Evolutionary conservation across 495 filamentous ascomycete genomes (phyloP).

Genomic region (Xylaria acuta): DNA sequence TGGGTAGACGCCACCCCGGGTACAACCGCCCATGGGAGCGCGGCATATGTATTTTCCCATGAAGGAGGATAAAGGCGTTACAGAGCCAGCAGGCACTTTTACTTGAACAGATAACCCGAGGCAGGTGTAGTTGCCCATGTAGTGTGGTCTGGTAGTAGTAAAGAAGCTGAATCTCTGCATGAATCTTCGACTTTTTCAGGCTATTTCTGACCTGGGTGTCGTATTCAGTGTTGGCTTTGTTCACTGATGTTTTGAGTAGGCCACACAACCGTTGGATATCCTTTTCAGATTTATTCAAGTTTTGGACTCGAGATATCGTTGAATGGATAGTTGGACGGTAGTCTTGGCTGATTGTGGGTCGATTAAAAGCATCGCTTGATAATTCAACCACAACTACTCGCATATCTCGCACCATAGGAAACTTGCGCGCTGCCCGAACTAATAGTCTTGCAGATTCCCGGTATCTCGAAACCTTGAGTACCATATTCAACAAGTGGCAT

Average conservation of each 20-base stretch:
- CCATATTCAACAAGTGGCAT: conserved; percentile 36
- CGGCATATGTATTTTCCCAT: conserved; percentile 49
- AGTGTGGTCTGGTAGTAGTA: conserved; percentile 46
- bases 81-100: conserved; percentile 60
- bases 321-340: conserved; percentile 27
- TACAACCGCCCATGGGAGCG: conserved; percentile 53
- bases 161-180: conserved; percentile 59
- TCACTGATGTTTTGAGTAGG: conserved; percentile 7
- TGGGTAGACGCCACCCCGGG: conserved; percentile 42
- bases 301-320: conserved; percentile 29
- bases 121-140: conserved; percentile 29
- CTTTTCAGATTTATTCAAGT: conserved; percentile 16
- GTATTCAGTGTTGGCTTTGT: conserved; percentile 29
- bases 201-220: conserved; percentile 27
- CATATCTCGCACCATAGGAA: conserved; percentile 34
- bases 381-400: conserved; percentile 37
- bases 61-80: conserved; percentile 49
- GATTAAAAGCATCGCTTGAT: conserved; percentile 34
- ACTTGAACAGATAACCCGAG: conserved; percentile 56
- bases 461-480: conserved; percentile 47
- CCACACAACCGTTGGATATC: conserved; percentile 20
- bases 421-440: conserved; percentile 38
- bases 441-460: conserved; percentile 42
- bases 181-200: conserved; percentile 46
- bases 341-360: not conserved